phyloP scores from a whole-genome alignment of 805 yeast species.

The Metschnikowia santaceciliae region DNA sequence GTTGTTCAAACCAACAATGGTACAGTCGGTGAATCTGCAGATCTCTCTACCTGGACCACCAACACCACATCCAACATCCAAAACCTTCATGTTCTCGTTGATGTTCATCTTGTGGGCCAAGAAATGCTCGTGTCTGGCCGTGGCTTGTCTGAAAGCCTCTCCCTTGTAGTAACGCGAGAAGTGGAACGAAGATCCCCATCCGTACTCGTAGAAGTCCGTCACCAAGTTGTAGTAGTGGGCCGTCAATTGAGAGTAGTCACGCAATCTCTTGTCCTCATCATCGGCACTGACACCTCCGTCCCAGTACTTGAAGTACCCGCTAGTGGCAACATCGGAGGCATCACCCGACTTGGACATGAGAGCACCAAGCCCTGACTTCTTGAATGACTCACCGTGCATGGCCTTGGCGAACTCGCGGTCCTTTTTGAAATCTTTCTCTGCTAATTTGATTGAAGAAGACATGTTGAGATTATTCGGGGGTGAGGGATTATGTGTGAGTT shows the following conservation, averaged over 20 bases:
- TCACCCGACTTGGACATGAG: conserved; percentile 64
- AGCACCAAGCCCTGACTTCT: conserved; percentile 71
- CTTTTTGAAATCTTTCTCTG: conserved; percentile 49
- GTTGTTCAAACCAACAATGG: conserved; percentile 88
- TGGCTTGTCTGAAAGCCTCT: conserved; percentile 89
- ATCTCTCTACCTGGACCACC: conserved; percentile 99
- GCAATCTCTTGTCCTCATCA: conserved; percentile 70
- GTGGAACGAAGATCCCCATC: conserved; percentile 99
- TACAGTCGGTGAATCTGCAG: conserved; percentile 82
- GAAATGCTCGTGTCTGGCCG: conserved; percentile 96
- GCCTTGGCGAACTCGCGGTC: conserved; percentile 79
- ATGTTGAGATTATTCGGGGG: conserved; percentile 8
- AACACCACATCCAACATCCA: conserved; percentile 99
- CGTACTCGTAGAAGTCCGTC: conserved; percentile 97
- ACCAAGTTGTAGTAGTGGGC: conserved; percentile 95
- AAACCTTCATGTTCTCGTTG: conserved; percentile 74
- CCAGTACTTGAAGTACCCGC: conserved; percentile 95
- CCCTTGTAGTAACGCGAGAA: conserved; percentile 92
- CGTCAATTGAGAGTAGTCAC: conserved; percentile 86
- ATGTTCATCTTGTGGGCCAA: conserved; percentile 84
- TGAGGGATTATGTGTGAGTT: conserved; percentile 7
- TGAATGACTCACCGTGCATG: conserved; percentile 75
- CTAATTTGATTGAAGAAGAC: conserved; percentile 26
- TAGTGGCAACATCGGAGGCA: conserved; percentile 76
- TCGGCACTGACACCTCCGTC: conserved; percentile 78